Base-by-base conservation (phyloP, 257 asterid genomes). In the Plantago major region DNA sequence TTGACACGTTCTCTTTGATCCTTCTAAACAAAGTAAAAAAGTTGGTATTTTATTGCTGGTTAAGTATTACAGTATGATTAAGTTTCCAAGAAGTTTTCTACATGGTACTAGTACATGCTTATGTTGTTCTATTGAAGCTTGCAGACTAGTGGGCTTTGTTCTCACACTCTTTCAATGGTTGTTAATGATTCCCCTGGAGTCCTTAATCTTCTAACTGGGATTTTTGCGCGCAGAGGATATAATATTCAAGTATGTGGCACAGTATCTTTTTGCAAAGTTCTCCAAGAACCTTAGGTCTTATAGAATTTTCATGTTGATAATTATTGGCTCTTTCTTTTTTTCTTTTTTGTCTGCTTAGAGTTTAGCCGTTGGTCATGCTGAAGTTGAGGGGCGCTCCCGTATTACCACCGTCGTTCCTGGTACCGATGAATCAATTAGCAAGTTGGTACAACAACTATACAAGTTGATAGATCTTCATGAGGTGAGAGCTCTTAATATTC, bases 331-430 rank as follows among this genome's bases (percentile, higher is more conserved):
- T n/a, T n/a, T n/a, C n/a, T n/a, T n/a, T n/a, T n/a, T 58, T 59
- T 46, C 57, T 16, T 73, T 55, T 71, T 46, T 48, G 15, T 53
- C 55, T 68, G 16, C 71, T 56, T 71, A 92, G 99, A 92, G 99
- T 81, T 84, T 92, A 77, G 99, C 97, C 53, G 97, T 92, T 76
- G 99, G 99, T 68, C 97, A 79, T 82, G 74, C 99, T 65, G 99
- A 89, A 84, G 82, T 78, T 68, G 97, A 92, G 68, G 97, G 99
- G 58, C 82, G 69, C 67, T 92, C 99, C 62, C 97, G 99, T 70
- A 92, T 92, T 63, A 92, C 99, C 46, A 92, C 99, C 47, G 99
- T 92, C 62, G 99, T 92, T 75, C 97, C 99, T 64, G 99, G 94
- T 59, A 89, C 99, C 8, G 89, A 89, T 64, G 93, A 86, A 71